Conservation (phyloP, 2,329 filamentous ascomycete species). For the Aspergillus fischeri region DNA sequence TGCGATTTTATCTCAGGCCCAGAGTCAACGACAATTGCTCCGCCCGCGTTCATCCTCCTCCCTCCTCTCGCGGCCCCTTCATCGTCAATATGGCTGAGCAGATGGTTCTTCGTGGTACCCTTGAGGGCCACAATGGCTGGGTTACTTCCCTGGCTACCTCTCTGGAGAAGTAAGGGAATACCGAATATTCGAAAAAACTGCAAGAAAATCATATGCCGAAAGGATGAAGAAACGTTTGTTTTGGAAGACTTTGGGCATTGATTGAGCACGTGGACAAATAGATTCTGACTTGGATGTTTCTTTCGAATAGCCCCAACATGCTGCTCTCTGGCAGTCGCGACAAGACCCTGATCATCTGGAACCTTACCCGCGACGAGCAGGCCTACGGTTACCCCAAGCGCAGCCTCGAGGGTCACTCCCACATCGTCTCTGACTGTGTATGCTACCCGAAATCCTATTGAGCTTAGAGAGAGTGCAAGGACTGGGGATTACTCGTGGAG, state of each 20-base stretch:
- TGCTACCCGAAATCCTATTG: slow-evolving; percentile 42
- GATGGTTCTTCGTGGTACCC: slow-evolving; percentile 92
- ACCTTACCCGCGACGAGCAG: slow-evolving; percentile 96
- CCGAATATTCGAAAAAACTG: slow-evolving; percentile 8
- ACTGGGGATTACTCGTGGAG: slow-evolving; percentile 9
- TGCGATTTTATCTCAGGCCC: slow-evolving; percentile 36
- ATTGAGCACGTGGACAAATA: slow-evolving; percentile 22
- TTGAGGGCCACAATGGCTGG: slow-evolving; percentile 99
- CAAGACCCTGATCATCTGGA: slow-evolving; percentile 99
- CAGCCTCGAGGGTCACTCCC: slow-evolving; percentile 96
- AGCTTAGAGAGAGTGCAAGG: background rate
- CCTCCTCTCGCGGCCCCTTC: slow-evolving; percentile 35
- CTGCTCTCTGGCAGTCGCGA: slow-evolving; percentile 95
- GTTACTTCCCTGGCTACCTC: slow-evolving; percentile 98
- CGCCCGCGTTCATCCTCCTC: slow-evolving; percentile 35
- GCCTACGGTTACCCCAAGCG: slow-evolving; percentile 99
- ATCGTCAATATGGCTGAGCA: slow-evolving; percentile 74
- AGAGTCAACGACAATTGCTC: slow-evolving; percentile 40
- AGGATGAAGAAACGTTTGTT: background rate
- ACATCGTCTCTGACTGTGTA: slow-evolving; percentile 99
- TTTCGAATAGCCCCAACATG: slow-evolving; percentile 81
- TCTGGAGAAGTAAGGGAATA: slow-evolving; percentile 81
- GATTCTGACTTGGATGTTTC: slow-evolving; percentile 34
- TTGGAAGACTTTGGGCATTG: background rate
- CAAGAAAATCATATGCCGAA: slow-evolving; percentile 10